These are phyloP conservation scores for Oryza meridionalis DNA, from an alignment of 176 grass and related monocot species.

Conservation along the genomic window DNA sequence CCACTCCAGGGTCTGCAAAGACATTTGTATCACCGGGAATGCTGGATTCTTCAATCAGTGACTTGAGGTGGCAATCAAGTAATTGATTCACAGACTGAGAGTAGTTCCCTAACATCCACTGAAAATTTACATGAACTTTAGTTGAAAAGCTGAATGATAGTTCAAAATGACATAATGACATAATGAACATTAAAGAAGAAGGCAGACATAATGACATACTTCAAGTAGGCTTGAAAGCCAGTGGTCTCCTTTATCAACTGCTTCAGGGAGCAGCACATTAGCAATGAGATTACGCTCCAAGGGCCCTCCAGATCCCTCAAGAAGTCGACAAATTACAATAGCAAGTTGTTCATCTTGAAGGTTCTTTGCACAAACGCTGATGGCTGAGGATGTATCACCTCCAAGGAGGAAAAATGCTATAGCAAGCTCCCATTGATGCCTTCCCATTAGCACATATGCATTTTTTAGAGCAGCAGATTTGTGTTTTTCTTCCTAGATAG, in stretches of 20 bases:
- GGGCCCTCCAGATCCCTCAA: slow-evolving; percentile 73
- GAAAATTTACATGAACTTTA: slow-evolving; percentile 53
- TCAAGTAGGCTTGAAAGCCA: slow-evolving; percentile 96
- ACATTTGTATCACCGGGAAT: slow-evolving; percentile 38
- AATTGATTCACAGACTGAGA: slow-evolving; percentile 63
- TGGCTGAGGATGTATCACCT: slow-evolving; percentile 77
- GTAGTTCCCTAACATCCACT: slow-evolving; percentile 96
- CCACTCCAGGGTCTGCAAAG: slow-evolving; percentile 74
- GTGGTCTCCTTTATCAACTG: slow-evolving; percentile 78
- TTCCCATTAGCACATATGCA: slow-evolving; percentile 98
- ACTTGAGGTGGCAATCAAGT: slow-evolving; percentile 49
- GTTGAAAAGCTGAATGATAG: slow-evolving; percentile 41
- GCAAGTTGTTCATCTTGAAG: slow-evolving; percentile 92
- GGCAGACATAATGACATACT: slow-evolving; percentile 56
- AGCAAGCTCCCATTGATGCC: slow-evolving; percentile 89
- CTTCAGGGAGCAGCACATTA: slow-evolving; percentile 72
- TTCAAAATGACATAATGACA: slow-evolving; percentile 38
- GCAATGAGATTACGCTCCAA: slow-evolving; percentile 82
- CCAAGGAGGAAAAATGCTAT: slow-evolving; percentile 96
- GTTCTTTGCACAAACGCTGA: slow-evolving; percentile 92
- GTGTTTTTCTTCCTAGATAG: slow-evolving; percentile 82
- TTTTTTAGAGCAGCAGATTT: slow-evolving; percentile 96
- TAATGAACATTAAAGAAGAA: slow-evolving; percentile 45
- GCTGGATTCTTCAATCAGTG: slow-evolving; percentile 42
- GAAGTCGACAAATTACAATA: slow-evolving; percentile 83